phyloP scores from a whole-genome alignment of 2,329 filamentous ascomycete species.

The Stenocarpella maydis region DNA sequence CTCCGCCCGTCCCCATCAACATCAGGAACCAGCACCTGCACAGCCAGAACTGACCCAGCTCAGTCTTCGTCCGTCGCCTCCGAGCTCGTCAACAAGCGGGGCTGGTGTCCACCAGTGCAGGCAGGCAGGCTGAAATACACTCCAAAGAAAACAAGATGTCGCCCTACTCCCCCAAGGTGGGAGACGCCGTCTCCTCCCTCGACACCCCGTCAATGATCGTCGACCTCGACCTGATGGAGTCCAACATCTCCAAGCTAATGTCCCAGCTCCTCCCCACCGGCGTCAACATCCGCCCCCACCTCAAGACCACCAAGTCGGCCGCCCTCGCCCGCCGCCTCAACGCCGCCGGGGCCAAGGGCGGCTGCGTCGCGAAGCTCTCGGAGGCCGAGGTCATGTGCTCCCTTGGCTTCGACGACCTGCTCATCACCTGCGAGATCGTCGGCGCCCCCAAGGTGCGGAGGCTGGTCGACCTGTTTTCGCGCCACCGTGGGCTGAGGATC shows the following conservation, averaged over 20 bases:
- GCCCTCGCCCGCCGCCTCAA: constrained; percentile 53
- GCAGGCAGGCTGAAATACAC: too few species aligned
- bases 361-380: constrained; percentile 60
- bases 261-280: constrained; percentile 54
- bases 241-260: constrained; percentile 58
- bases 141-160: constrained; percentile 9
- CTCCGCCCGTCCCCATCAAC: not conserved
- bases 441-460: constrained; percentile 55
- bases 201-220: constrained; percentile 66
- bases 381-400: constrained; percentile 54
- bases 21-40: not conserved
- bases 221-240: constrained; percentile 59
- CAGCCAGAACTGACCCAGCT: not conserved
- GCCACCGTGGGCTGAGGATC: constrained; percentile 50
- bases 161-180: constrained; percentile 50
- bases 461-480: constrained; percentile 53
- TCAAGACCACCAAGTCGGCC: constrained; percentile 62
- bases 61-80: not conserved
- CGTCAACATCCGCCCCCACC: constrained; percentile 56
- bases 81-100: not conserved
- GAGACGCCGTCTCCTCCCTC: constrained; percentile 52
- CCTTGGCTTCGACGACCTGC: constrained; percentile 56
- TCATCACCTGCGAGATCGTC: constrained; percentile 61
- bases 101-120: not conserved
- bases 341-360: constrained; percentile 57